Percentiles rank a stretch among this genome's conserved stretches.
phyloP scores from a whole-genome alignment of 1,284 basidiomycete species.

The Pseudozyma pruni region DNA sequence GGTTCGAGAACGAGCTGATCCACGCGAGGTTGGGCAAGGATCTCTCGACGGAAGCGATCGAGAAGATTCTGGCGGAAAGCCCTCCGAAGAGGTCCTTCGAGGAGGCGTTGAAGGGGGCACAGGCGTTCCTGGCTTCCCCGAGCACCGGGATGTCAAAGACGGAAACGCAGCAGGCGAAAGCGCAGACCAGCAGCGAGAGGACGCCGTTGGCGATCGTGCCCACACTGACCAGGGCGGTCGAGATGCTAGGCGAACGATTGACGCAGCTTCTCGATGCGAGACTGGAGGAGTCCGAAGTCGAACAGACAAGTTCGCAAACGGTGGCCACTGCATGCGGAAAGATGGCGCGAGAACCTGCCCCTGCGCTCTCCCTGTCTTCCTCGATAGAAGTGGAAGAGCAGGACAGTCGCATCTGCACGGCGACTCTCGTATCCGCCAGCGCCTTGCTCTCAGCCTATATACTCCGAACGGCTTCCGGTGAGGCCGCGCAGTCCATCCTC shows the following conservation, averaged over 20 bases:
- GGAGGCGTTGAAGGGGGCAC: constrained; percentile 11
- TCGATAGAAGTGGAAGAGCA: background rate
- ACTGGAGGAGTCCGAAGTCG: background rate
- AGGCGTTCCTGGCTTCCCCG: constrained; percentile 10
- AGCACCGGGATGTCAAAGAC: background rate
- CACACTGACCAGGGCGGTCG: constrained; percentile 11
- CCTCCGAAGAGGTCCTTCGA: background rate
- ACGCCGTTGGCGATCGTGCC: constrained; percentile 14
- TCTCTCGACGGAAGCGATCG: constrained; percentile 5
- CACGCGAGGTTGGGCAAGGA: constrained; percentile 4
- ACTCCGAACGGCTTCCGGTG: background rate
- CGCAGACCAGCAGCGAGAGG: background rate
- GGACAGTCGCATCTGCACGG: constrained; percentile 3
- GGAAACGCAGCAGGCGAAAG: background rate
- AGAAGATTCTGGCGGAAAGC: background rate
- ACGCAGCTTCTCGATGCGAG: constrained; percentile 14
- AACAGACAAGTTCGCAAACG: background rate
- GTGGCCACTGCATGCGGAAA: background rate
- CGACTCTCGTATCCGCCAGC: constrained; percentile 5
- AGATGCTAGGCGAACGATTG: constrained; percentile 17
- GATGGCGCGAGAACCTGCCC: constrained; percentile 6
- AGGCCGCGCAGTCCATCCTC: constrained; percentile 2
- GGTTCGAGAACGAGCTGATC: constrained; percentile 30
- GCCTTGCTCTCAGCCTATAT: constrained; percentile 9
- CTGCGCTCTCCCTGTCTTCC: constrained; percentile 19